phyloP scores from a whole-genome alignment of 257 asterid species.

The Coffea canephora region DNA sequence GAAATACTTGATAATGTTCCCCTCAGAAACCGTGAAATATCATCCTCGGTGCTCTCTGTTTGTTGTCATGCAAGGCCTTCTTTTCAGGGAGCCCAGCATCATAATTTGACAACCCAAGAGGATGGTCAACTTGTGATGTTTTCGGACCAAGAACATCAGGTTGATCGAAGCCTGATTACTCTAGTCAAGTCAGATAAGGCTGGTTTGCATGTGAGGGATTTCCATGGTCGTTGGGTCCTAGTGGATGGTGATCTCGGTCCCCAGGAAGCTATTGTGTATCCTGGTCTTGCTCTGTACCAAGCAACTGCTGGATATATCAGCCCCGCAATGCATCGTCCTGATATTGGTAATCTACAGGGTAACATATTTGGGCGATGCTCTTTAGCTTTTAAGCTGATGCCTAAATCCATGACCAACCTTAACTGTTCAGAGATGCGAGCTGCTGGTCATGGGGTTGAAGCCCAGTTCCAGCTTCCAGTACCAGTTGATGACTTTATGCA shows the following conservation, averaged over 20 bases:
- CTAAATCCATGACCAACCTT: slow-evolving; percentile 84
- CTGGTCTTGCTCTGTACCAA: slow-evolving; percentile 93
- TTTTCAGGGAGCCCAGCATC: slow-evolving; percentile 84
- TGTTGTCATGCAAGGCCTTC: slow-evolving; percentile 86
- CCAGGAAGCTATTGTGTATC: slow-evolving; percentile 80
- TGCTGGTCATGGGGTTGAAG: slow-evolving; percentile 96
- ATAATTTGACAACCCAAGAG: slow-evolving; percentile 64
- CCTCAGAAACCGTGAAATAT: slow-evolving; percentile 70
- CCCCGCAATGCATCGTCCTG: slow-evolving; percentile 75
- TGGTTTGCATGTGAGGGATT: slow-evolving; percentile 77
- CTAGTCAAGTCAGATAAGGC: slow-evolving; percentile 79
- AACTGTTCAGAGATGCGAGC: slow-evolving; percentile 94
- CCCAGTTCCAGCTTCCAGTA: slow-evolving; percentile 87
- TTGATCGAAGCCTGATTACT: slow-evolving; percentile 76
- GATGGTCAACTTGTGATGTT: slow-evolving; percentile 76
- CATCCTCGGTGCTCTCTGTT: slow-evolving; percentile 81
- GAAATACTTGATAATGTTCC: slow-evolving; percentile 92
- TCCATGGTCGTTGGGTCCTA: slow-evolving; percentile 87
- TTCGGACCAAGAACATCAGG: slow-evolving; percentile 78
- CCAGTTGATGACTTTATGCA: slow-evolving; percentile 97
- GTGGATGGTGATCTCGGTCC: slow-evolving; percentile 95
- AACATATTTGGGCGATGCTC: slow-evolving; percentile 74
- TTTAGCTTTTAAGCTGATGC: slow-evolving; percentile 87
- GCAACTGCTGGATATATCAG: slow-evolving; percentile 92
- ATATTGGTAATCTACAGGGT: slow-evolving; percentile 56